Base-by-base conservation (phyloP, 441 rosid genomes). In the Daphne laureola region DNA sequence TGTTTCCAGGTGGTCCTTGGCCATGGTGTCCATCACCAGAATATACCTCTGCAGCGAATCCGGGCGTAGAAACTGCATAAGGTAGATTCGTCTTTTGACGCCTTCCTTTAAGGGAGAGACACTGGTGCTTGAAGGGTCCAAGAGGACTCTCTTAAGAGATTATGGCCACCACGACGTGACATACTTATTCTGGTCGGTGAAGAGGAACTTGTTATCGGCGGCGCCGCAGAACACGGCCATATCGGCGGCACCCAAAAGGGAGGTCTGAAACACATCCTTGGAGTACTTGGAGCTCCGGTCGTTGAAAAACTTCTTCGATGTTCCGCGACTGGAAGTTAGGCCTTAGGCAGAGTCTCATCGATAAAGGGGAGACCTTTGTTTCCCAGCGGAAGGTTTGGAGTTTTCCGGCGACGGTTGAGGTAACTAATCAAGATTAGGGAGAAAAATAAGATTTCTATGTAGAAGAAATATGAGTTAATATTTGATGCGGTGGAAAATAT, bases 21-120 rank as follows among this genome's bases (percentile, higher is more conserved):
- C 71, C 43, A 51, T 58, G 9, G 60, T 46, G 46, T 77, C 77
- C 59, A 68, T 72, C 4, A 56, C 46, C 0, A 59, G 54, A 0
- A 77, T 54, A 31, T 73, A 70, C 43, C 54, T 62, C 15, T 64
- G 62, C 14, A 77, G 66, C 0, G 72, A 58, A 38, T 77, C 78
- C 0, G 74, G 72, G 17, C 66, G 70, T 36, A 76, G 52, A 23
- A 72, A 57, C 14, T 64, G 67, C 14, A 61, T 66, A 26, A 63
- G 48, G 43, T 15, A 59, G 25, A 45, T 53, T 1, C 78, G 57
- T 53, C 62, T 46, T 59, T 59, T 67, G 0, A 38, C 38, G 0
- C 69, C 52, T 21, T 67, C 69, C 38, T 71, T 43, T 12, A 46
- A 54, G 45, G 71, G 36, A 17, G 60, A 17, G 17, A 55, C 14